These are phyloP conservation scores for Vaccinium myrtillus DNA, from an alignment of 148 eudicot species.

Conservation along the genomic window DNA sequence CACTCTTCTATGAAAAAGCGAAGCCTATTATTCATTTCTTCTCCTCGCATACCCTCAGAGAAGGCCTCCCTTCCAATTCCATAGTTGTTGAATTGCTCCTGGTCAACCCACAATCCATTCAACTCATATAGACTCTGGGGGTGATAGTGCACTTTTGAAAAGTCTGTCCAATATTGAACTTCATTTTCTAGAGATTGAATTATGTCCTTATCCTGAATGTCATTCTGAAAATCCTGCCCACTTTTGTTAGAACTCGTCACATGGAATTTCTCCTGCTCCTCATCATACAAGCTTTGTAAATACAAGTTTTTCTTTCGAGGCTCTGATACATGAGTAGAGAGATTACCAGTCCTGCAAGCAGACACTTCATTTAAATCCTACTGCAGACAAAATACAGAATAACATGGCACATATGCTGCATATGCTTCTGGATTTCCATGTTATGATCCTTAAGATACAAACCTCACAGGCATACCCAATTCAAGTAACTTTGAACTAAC, in stretches of 20 bases:
- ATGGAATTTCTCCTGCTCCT: slow-evolving; percentile 39
- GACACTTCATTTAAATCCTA: slow-evolving; percentile 18
- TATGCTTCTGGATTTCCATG: background rate
- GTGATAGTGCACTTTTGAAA: slow-evolving; percentile 91
- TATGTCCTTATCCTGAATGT: slow-evolving; percentile 55
- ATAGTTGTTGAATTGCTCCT: slow-evolving; percentile 60
- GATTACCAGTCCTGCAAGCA: slow-evolving; percentile 65
- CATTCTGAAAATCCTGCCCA: slow-evolving; percentile 37
- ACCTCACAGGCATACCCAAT: background rate
- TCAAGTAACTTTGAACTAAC: background rate
- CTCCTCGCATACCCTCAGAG: slow-evolving; percentile 60
- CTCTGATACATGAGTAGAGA: slow-evolving; percentile 60
- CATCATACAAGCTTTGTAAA: slow-evolving; percentile 73
- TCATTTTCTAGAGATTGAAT: slow-evolving; percentile 63
- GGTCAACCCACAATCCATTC: slow-evolving; percentile 68
- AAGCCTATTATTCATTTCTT: slow-evolving; percentile 76
- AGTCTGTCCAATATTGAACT: slow-evolving; percentile 89
- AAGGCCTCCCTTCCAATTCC: slow-evolving; percentile 81
- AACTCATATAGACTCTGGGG: slow-evolving; percentile 86
- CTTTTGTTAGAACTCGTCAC: slow-evolving; percentile 23
- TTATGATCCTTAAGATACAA: background rate
- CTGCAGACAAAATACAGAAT: background rate
- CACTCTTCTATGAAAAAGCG: slow-evolving; percentile 91
- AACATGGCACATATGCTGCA: background rate
- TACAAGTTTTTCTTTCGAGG: slow-evolving; percentile 75